Evolutionary conservation across 2,329 filamentous ascomycete genomes (phyloP), one percentile per base, ranked within the genome.

Genomic region (Trichothecium roseum): DNA sequence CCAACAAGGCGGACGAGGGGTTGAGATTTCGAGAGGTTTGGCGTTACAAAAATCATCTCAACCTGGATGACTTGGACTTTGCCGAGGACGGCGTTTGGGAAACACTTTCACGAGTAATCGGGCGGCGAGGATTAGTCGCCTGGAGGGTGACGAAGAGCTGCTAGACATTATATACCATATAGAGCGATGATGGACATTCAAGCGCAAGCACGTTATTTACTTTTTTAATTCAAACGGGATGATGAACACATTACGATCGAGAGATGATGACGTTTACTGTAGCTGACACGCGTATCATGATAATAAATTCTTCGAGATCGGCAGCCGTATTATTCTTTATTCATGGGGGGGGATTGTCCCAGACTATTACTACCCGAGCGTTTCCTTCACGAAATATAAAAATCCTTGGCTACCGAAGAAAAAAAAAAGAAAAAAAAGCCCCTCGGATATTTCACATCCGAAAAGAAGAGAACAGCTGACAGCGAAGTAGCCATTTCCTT

Each of bases 21-120:
- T 48, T 86, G 35, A 60, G 69, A 22, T 80, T 88, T 46, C 67
- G 78, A 39, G 73, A 84, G 52, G 72, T 84, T 4, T 88, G 81
- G 80, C 69, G 69, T 40, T 69, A 84, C 47, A 61, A 57, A 32
- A 65, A 68, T 37, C 84, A 89, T 55, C 56, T 89, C 24, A 87
- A 86, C 48, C 60, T 89, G 29, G 84, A 89, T 54, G 84, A 89
- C 56, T 63, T 89, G 51, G 82, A 88, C 51, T 86, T 84, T 63
- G 81, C 64, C 3, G 78, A 83, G 40, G 83, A 88, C 46, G 84
- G 84, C 5, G 64, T 88, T 34, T 81, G 75, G 78, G 65, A 71
- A 41, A 88, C 84, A 7, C 55, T 89, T 31, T 61, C 66, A 26
- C 64, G 82, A 45, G 81, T 87, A 4, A 59, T 85, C 44, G 77